Evolutionary conservation across 306 rosid species (phyloP).

Genomic region (Vigna reflexopilosa): DNA sequence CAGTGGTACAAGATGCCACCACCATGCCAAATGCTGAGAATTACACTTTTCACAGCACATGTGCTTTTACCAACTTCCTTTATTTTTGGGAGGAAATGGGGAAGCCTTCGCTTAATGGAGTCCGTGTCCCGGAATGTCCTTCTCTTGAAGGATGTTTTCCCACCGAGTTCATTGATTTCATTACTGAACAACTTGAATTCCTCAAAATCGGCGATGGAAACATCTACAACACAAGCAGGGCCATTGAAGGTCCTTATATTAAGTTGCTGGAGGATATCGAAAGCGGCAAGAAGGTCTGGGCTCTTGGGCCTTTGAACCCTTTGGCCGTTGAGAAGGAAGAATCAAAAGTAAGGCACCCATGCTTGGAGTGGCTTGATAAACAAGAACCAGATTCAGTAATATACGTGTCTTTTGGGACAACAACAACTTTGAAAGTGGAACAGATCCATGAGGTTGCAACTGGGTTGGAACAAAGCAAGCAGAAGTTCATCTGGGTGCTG

Average conservation of each 20-base stretch:
- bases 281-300: conserved; percentile 54
- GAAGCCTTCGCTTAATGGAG: neutral
- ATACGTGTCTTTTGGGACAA: conserved; percentile 73
- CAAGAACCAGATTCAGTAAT: conserved; percentile 54
- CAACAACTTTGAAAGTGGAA: conserved; percentile 50
- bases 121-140: conserved; percentile 42
- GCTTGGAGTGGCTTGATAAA: conserved; percentile 46
- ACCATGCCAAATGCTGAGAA: conserved; percentile 53
- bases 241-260: conserved; percentile 53
- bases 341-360: conserved; percentile 35
- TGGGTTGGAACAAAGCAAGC: conserved; percentile 62
- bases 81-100: conserved; percentile 35
- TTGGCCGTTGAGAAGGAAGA: conserved; percentile 28
- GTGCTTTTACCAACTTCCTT: conserved; percentile 48
- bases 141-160: conserved; percentile 56
- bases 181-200: conserved; percentile 1
- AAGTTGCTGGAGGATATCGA: conserved; percentile 41
- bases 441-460: conserved; percentile 56
- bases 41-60: conserved; percentile 55
- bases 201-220: conserved; percentile 38
- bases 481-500: conserved; percentile 62
- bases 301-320: conserved; percentile 67
- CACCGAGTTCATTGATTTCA: conserved; percentile 36
- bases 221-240: conserved; percentile 54
- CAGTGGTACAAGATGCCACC: conserved; percentile 54